Evolutionary conservation across 2,329 filamentous ascomycete genomes (phyloP), one percentile per base, ranked within the genome.

Genomic region (Parastagonospora nodorum): DNA sequence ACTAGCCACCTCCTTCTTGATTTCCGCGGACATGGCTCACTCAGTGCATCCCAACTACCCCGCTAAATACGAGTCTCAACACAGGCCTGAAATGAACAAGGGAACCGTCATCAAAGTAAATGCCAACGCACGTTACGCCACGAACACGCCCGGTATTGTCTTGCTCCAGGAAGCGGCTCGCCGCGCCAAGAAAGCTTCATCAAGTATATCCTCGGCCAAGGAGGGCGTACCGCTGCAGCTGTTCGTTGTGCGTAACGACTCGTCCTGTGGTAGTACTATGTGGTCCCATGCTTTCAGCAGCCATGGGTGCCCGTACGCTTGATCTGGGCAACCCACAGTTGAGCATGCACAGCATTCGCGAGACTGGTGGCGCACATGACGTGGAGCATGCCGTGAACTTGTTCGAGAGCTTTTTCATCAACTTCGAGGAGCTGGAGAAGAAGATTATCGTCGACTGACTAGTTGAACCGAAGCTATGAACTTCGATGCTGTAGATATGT

Each of bases 21-120:
- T 99, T 57, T 96, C 91, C 5, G 94, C 94, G 45, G 94, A 99
- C 73, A 97, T 99, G 94, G 92, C 94, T 1, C 94, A 99, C 78
- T 89, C 89, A 5, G 87, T 99, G 11, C 91, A 99, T 75, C 94
- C 94, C 50, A 99, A 99, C 79, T 99, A 97, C 73, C 82, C 87
- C 4, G 85, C 78, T 63, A 97, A 97, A 76, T 96, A 97, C 76
- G 94, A 99, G 78, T 76, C 85, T 31, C 89, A 90, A 64, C 94
- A 99, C 77, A 85, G 90, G 60, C 94, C 94, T 5, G 88, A 92
- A 75, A 95, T 99, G 84, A 99, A 99, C 82, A 90, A 91, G 74
- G 94, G 94, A 44, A 90, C 90, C 4, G 93, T 97, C 39, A 92
- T 99, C 80, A 99, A 99, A 79, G 84, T 99, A 80, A 99, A 99